Evolutionary conservation across 2,329 filamentous ascomycete species (phyloP).

Genomic region (Cordyceps pruinosa): DNA sequence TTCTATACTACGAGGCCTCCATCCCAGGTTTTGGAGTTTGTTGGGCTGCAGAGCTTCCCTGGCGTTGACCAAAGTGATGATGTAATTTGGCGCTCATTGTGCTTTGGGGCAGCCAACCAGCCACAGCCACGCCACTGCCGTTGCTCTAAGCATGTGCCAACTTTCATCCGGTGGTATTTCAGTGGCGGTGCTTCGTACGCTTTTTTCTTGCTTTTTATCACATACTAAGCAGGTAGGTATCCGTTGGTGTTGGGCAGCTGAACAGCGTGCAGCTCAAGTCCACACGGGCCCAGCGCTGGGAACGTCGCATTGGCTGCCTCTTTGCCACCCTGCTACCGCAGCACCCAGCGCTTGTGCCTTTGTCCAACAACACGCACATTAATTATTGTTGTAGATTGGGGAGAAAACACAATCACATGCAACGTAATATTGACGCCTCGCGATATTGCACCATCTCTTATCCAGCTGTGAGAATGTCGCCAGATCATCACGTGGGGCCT

Average conservation of each 20-base stretch:
- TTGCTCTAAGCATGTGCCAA: not conserved
- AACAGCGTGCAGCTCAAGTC: not conserved
- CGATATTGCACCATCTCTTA: not conserved
- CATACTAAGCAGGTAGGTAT: too few species aligned
- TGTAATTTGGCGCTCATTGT: conserved; percentile 8
- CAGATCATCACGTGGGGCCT: not conserved
- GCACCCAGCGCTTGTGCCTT: not conserved
- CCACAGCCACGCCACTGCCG: not conserved
- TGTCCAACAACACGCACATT: not conserved
- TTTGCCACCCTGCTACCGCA: not conserved
- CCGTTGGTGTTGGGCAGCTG: not conserved
- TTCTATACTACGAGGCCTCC: not conserved
- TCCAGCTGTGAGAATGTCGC: not conserved
- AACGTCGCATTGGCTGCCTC: not conserved
- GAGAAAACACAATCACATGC: not conserved
- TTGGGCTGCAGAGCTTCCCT: not conserved
- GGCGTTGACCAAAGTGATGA: conserved; percentile 3
- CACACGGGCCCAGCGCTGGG: not conserved
- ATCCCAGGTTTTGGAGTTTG: not conserved
- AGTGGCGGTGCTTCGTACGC: not conserved
- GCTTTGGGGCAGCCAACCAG: not conserved
- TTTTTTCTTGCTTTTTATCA: too few species aligned
- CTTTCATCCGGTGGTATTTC: not conserved
- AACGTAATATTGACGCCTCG: not conserved
- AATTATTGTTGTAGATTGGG: not conserved